These are phyloP conservation scores for Trametes cingulata DNA, from an alignment of 768 basidiomycete genomes.

Conservation along the genomic window DNA sequence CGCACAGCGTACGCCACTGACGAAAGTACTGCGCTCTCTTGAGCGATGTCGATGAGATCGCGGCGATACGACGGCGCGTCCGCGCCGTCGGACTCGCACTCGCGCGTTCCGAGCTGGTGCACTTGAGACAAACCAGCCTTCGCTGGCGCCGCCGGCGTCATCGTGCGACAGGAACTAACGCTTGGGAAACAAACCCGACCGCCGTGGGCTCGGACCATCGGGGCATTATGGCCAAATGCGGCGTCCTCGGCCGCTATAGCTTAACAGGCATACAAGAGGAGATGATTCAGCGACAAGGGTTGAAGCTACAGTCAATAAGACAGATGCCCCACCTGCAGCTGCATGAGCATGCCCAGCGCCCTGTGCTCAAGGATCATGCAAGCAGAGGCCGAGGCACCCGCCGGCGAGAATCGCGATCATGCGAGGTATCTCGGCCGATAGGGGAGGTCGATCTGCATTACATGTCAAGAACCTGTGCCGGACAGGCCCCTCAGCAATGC, in stretches of 20 bases:
- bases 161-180: background rate
- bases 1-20: constrained; percentile 3
- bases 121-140: background rate
- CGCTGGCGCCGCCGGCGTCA: background rate
- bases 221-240: background rate
- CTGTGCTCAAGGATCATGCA: background rate
- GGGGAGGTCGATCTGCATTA: constrained; percentile 4
- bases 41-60: background rate
- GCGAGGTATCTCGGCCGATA: background rate
- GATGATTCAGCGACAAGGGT: background rate
- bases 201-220: background rate
- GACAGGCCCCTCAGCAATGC: background rate
- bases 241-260: background rate
- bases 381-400: background rate
- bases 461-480: constrained; percentile 1
- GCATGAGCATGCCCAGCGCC: no score
- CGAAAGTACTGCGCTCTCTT: background rate
- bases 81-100: background rate
- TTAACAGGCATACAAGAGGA: background rate
- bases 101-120: background rate
- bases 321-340: background rate
- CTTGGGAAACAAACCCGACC: background rate
- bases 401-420: background rate
- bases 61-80: background rate
- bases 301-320: background rate